A percentile compares a stretch with the other conserved stretches of the same genome.
Conservation (phyloP, 2,329 filamentous ascomycete species). For the Ophiostoma angusticollis region DNA sequence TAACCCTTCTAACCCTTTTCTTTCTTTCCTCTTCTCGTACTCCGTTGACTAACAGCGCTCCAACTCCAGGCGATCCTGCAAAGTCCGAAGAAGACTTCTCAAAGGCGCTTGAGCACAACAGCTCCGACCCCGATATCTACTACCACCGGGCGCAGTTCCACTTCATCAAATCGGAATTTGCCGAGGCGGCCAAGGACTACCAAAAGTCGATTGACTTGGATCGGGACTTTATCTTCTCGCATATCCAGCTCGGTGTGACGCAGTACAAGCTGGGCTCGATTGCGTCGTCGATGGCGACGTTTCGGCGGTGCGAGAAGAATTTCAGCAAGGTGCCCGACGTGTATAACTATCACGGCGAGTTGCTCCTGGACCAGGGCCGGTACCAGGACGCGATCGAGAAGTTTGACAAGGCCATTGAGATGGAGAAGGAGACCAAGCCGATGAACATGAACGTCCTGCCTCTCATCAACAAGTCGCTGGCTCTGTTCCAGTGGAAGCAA, state of each 20-base stretch:
- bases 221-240: conserved; percentile 93
- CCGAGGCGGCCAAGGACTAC: conserved; percentile 93
- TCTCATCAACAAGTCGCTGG: conserved; percentile 95
- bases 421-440: conserved; percentile 91
- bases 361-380: conserved; percentile 92
- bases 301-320: conserved; percentile 95
- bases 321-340: conserved; percentile 94
- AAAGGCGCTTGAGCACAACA: conserved; percentile 71
- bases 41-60: neutral
- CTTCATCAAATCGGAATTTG: conserved; percentile 92
- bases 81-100: conserved; percentile 80
- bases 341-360: conserved; percentile 98
- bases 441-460: conserved; percentile 96
- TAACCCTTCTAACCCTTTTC: neutral
- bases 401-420: conserved; percentile 96
- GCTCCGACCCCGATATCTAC: conserved; percentile 89
- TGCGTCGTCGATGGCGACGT: conserved; percentile 95
- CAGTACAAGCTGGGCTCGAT: conserved; percentile 99
- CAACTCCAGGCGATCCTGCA: conserved; percentile 56
- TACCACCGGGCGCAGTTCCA: conserved; percentile 97
- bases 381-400: conserved; percentile 92
- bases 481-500: conserved; percentile 96
- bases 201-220: conserved; percentile 98
- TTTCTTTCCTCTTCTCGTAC: neutral
- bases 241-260: conserved; percentile 97